Evolutionary conservation across 495 filamentous ascomycete species (phyloP).

Genomic region (Annulohypoxylon bovei): DNA sequence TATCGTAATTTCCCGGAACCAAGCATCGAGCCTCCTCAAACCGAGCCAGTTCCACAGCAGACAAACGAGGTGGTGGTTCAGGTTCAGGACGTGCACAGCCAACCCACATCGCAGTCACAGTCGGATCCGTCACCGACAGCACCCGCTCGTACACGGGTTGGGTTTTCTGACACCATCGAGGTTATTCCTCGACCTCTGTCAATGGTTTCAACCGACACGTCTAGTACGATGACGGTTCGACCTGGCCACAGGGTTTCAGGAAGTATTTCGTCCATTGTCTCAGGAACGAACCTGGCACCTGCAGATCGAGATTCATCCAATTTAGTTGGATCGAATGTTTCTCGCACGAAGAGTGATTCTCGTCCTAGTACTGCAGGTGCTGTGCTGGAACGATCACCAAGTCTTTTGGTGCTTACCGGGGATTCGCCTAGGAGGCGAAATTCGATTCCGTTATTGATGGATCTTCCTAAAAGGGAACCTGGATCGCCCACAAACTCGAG

Average conservation of each 20-base stretch:
- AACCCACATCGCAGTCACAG: constrained; percentile 33
- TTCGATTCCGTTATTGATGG: constrained; percentile 59
- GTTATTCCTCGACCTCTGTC: constrained; percentile 78
- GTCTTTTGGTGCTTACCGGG: constrained; percentile 45
- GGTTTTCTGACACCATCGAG: constrained; percentile 70
- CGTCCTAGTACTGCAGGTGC: constrained; percentile 65
- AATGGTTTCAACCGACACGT: constrained; percentile 76
- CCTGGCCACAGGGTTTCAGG: constrained; percentile 70
- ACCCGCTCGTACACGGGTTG: constrained; percentile 60
- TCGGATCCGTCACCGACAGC: constrained; percentile 51
- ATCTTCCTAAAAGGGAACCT: constrained; percentile 44
- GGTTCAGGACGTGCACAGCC: constrained; percentile 28
- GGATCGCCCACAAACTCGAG: constrained; percentile 51
- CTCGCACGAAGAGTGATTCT: constrained; percentile 47
- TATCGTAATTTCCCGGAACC: constrained; percentile 50
- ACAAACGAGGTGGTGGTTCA: constrained; percentile 4
- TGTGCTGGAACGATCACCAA: constrained; percentile 58
- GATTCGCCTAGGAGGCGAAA: constrained; percentile 56
- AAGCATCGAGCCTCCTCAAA: constrained; percentile 22
- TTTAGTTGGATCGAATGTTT: constrained; percentile 38
- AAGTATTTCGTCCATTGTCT: constrained; percentile 71
- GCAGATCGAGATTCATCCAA: constrained; percentile 51
- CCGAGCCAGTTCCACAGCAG: constrained; percentile 7
- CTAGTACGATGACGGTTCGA: constrained; percentile 70
- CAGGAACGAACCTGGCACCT: constrained; percentile 50